Evolutionary conservation across 2,329 filamentous ascomycete species (phyloP).

Genomic region (Penicillium polonicum): DNA sequence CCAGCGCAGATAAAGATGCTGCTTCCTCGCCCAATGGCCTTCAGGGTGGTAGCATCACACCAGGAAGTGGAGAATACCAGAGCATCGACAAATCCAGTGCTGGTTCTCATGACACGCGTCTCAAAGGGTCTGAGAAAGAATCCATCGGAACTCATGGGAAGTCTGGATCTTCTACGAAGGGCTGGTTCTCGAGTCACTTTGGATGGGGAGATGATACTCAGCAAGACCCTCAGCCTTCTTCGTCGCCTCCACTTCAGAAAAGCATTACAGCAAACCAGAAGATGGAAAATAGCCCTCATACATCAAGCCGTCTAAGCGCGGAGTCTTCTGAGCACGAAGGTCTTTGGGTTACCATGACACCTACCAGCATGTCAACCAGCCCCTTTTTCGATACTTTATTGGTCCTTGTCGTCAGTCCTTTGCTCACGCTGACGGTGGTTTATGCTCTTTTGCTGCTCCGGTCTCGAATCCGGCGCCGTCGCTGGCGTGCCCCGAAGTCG

Average conservation of each 20-base stretch:
- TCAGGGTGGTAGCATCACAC: constrained; percentile 67
- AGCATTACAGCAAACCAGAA: constrained; percentile 17
- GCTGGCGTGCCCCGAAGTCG: constrained; percentile 97
- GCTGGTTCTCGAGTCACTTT: constrained; percentile 40
- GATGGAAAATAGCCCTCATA: constrained; percentile 15
- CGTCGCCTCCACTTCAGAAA: constrained; percentile 11
- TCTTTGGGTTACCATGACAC: constrained; percentile 94
- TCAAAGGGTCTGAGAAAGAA: constrained; percentile 14
- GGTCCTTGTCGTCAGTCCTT: constrained; percentile 91
- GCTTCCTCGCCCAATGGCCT: constrained; percentile 40
- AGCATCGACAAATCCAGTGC: constrained; percentile 40
- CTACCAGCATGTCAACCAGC: constrained; percentile 79
- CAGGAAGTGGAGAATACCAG: constrained; percentile 69
- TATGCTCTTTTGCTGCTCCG: constrained; percentile 85
- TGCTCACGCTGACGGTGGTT: constrained; percentile 89
- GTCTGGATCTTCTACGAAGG: constrained; percentile 16
- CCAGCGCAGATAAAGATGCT: constrained; percentile 34
- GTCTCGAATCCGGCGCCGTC: constrained; percentile 79
- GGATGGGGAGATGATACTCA: constrained; percentile 27
- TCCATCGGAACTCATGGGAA: constrained; percentile 10
- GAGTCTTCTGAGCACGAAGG: constrained; percentile 63
- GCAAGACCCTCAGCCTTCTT: constrained; percentile 13
- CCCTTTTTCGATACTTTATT: constrained; percentile 95
- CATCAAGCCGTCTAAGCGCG: constrained; percentile 24
- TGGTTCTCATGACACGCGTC: constrained; percentile 15